Base-by-base conservation (phyloP, 495 filamentous ascomycete species). In the Oidiodendron maius region DNA sequence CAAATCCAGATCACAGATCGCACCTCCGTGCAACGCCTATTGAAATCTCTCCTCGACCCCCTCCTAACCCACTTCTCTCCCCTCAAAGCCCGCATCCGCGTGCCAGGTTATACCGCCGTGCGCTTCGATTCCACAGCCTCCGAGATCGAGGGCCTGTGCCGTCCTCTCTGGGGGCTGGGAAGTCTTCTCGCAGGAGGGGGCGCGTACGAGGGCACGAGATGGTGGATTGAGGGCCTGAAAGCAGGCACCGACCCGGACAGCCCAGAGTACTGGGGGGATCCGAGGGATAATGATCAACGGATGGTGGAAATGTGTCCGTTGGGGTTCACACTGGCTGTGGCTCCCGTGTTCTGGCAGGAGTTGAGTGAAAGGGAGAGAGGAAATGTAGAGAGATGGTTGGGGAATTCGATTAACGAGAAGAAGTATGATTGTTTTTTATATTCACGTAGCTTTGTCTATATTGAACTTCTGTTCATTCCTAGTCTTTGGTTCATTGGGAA, bases 251-350 rank as follows among this genome's bases (percentile, higher is more conserved):
- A 89, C 48, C 82, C 82, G 1, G 66, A 74, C 32, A 71, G 70
- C 51, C 66, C 73, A 0, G 84, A 89, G 65, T 89, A 79, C 56
- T 91, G 85, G 84, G 84, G 84, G 4, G 75, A 76, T 30, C 80
- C 83, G 44, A 71, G 80, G 52, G 83, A 87, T 58, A 75, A 80
- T 46, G 85, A 89, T 53, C 84, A 89, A 70, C 69, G 86, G n/a
- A 89, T 89, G 84, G 86, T 89, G 16, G 86, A 89, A 61, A 87
- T 88, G 76, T 88, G 83, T 56, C 84, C 85, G 11, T 71, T 89
- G 47, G 77, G 77, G 9, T 67, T 57, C 53, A 53, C 52, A 5
- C 46, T 65, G 11, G 56, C 56, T 35, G 52, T 56, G 30, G 56
- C 52, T 5, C 56, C 56, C 15, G 56, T 55, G 3, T 81, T 91